Conservation (phyloP, 805 yeast species). For the Zygosaccharomyces siamensis region DNA sequence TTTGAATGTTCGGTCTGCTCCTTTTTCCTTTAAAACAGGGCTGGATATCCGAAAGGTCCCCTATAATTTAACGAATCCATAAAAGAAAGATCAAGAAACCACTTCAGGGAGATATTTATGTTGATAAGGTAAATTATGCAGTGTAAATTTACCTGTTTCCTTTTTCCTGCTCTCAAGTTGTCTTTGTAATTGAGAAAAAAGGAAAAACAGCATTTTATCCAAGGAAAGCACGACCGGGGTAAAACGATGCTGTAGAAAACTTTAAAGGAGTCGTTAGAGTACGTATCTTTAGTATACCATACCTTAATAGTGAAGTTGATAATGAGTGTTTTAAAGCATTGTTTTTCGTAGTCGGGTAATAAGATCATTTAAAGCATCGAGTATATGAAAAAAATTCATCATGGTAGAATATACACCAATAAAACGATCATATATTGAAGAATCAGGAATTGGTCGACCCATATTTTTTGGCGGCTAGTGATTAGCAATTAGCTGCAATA, state of each 20-base stretch:
- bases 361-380: not conserved
- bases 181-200: no score
- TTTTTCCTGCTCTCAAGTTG: no score
- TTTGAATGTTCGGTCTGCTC: not conserved
- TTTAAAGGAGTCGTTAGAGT: not conserved
- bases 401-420: not conserved
- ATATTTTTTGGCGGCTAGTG: not conserved
- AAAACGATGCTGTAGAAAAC: not conserved
- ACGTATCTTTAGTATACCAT: not conserved
- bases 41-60: not conserved
- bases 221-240: no score
- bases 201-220: no score
- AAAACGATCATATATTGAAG: not conserved
- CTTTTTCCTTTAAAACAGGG: not conserved
- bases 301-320: not conserved
- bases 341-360: not conserved
- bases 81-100: not conserved
- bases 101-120: not conserved
- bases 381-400: not conserved
- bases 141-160: not conserved
- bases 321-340: not conserved
- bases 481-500: not conserved
- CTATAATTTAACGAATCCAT: not conserved
- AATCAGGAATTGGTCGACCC: not conserved
- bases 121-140: not conserved